Evolutionary conservation across 116 monocot genomes (phyloP), one percentile per base, ranked within the genome.

Genomic region (Phalaenopsis hybrid): DNA sequence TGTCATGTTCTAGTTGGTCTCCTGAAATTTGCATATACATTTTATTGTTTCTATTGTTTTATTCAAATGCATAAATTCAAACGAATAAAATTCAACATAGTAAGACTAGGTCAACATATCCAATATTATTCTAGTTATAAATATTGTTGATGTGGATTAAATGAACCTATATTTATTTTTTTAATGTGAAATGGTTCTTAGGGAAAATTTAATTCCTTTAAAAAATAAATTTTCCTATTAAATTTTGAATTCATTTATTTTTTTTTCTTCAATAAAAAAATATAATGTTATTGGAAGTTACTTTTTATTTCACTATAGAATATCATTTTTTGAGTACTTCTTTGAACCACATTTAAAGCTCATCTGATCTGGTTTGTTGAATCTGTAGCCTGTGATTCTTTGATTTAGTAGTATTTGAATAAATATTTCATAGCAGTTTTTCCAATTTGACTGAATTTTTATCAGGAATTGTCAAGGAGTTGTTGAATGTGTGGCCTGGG

Each of bases 391-490:
- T 65, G 8, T 25, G 65, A 65, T 65, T 23, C 65, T 7, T 65
- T 7, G 25, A 21, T 65, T 65, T 65, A 25, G 6, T 65, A 5
- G 2, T 65, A 65, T 28, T 65, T 28, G 15, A 65, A 65, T 23
- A 9, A 0, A 23, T 65, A 11, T 65, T 65, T 65, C 23, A 8
- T 65, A 21, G 65, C 65, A 8, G 21, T 15, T 2, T 55, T 2
- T 65, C 41, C 11, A 16, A 15, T 41, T 41, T 10, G 73, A 5
- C 75, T 25, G 25, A 16, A 31, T 77, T 77, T 45, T 45, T 20
- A 20, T 48, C 85, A 96, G 96, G 89, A 15, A 89, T 91, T 79
- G 91, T 94, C 75, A 94, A 90, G 80, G 92, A 92, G 84, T 81
- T 94, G 75, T 78, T 96, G 78, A 65, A 23, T 15, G 77, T 65